Percentiles rank a stretch among this genome's conserved stretches.
phyloP scores from a whole-genome alignment of 495 filamentous ascomycete genomes.

The Amorphotheca resinae region DNA sequence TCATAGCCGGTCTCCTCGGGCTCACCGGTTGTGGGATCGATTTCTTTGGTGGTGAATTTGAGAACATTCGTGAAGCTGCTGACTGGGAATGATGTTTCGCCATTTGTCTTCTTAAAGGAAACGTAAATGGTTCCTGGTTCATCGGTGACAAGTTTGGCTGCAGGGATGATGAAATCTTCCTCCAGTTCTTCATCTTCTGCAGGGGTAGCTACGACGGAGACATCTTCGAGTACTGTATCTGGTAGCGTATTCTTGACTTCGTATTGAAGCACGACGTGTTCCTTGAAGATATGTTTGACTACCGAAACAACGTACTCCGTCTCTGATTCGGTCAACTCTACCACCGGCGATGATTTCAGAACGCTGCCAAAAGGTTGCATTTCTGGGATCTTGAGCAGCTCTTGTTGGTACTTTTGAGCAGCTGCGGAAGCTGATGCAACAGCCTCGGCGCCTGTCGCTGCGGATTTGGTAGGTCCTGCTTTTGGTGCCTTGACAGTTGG shows the following conservation, averaged over 20 bases:
- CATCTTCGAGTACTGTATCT: constrained; percentile 79
- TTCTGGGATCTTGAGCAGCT: constrained; percentile 81
- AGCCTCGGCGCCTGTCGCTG: constrained; percentile 54
- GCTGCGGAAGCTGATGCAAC: constrained; percentile 59
- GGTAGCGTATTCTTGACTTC: constrained; percentile 96
- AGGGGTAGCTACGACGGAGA: constrained; percentile 76
- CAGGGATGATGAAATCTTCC: constrained; percentile 90
- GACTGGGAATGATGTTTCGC: constrained; percentile 56
- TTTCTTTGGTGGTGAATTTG: constrained; percentile 96
- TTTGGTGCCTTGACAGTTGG: constrained; percentile 92
- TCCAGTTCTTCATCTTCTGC: constrained; percentile 69
- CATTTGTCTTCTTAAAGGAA: constrained; percentile 72
- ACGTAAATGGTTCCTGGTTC: constrained; percentile 90
- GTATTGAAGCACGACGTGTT: constrained; percentile 92
- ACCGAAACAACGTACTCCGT: constrained; percentile 93
- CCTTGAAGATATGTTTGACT: constrained; percentile 95
- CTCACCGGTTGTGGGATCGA: constrained; percentile 87
- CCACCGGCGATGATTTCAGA: constrained; percentile 74
- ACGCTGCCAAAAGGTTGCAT: constrained; percentile 76
- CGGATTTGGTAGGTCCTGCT: constrained; percentile 64
- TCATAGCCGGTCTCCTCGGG: constrained; percentile 89
- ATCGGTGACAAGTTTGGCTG: constrained; percentile 64
- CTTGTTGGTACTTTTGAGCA: constrained; percentile 76
- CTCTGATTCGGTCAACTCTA: constrained; percentile 91
- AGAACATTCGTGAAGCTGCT: constrained; percentile 82